Evolutionary conservation across 192 early-diverging fungal genomes (phyloP).

Genomic region (Chytriomyces sp.): DNA sequence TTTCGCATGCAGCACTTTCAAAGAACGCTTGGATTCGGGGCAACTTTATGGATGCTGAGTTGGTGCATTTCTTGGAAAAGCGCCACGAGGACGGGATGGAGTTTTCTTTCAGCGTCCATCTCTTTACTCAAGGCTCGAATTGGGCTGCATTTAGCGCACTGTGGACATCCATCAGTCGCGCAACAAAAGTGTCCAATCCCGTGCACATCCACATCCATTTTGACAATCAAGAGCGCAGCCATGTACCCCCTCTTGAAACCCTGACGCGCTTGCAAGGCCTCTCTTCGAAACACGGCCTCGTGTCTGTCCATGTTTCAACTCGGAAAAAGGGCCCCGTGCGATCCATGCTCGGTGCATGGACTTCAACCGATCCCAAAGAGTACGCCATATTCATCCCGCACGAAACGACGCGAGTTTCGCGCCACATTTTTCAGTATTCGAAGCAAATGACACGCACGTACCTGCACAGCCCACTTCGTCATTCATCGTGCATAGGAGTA

Average conservation of each 20-base stretch:
- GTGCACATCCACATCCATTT: conserved; percentile 26
- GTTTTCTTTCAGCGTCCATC: conserved; percentile 11
- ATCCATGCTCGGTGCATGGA: conserved; percentile 34
- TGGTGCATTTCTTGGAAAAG: conserved; percentile 1
- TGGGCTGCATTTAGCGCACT: conserved; percentile 1
- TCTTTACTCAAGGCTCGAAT: conserved; percentile 22
- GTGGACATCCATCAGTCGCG: conserved; percentile 21
- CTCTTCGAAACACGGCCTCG: conserved; percentile 12
- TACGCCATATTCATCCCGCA: conserved; percentile 35
- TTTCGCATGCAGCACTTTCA: conserved; percentile 21
- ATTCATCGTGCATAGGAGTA: conserved; percentile 19
- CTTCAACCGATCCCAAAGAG: neutral
- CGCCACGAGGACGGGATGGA: neutral
- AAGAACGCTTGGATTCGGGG: conserved; percentile 30
- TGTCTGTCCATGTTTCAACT: neutral
- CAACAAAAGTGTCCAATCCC: neutral
- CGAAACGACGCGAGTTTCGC: conserved; percentile 27
- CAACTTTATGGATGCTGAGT: conserved; percentile 19
- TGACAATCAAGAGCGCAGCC: conserved; percentile 7
- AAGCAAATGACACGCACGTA: conserved; percentile 21
- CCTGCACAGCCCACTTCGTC: neutral
- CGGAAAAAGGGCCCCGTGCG: conserved; percentile 4
- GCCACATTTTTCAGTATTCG: conserved; percentile 39
- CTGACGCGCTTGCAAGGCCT: neutral
- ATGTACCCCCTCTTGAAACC: neutral